phyloP scores from a whole-genome alignment of 148 eudicot species.

The Euryodendron excelsum region DNA sequence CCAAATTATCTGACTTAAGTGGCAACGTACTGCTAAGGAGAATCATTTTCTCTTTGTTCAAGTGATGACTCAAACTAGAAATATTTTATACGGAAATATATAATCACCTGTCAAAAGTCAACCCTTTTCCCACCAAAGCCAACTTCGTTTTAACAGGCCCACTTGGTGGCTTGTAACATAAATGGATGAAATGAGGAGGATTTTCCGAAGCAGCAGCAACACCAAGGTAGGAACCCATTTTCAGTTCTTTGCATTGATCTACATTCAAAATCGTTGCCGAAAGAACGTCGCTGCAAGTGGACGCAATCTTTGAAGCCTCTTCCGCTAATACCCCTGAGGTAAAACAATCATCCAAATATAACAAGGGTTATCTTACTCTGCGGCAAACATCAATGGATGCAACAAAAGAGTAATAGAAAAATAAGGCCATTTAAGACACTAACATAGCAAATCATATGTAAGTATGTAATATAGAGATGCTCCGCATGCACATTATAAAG shows the following conservation, averaged over 20 bases:
- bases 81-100: neutral
- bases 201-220: constrained; percentile 95
- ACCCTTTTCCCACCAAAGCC: constrained; percentile 88
- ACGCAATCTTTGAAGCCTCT: constrained; percentile 86
- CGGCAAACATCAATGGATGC: neutral
- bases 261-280: constrained; percentile 66
- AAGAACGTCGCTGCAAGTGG: constrained; percentile 67
- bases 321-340: constrained; percentile 70
- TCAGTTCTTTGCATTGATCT: constrained; percentile 83
- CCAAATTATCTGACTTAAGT: no score
- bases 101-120: constrained; percentile 88
- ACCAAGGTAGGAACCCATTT: constrained; percentile 96
- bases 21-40: neutral
- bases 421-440: neutral
- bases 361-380: no score
- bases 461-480: neutral
- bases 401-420: neutral
- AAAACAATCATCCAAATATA: neutral
- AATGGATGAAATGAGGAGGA: constrained; percentile 89
- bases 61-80: neutral
- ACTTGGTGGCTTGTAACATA: constrained; percentile 76
- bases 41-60: neutral
- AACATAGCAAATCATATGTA: neutral
- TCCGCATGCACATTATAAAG: neutral
- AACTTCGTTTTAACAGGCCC: constrained; percentile 71